These are phyloP conservation scores for Omphalea diandra DNA, from an alignment of 441 rosid species.

Conservation along the genomic window DNA sequence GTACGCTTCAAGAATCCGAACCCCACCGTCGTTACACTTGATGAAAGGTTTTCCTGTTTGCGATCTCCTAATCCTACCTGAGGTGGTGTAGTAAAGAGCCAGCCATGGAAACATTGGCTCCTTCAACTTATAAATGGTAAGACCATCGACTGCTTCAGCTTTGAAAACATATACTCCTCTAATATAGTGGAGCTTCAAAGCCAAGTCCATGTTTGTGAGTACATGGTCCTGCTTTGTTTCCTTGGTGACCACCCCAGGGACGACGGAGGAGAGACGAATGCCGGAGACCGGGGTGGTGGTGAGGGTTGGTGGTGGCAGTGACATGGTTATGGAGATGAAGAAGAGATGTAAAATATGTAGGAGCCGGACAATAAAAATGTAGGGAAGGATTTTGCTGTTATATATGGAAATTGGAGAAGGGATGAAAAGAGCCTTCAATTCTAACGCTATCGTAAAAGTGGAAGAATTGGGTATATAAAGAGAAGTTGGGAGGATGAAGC, in stretches of 20 bases:
- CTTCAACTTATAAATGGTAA: slow-evolving; percentile 42
- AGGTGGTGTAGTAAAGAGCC: slow-evolving; percentile 30
- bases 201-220: slow-evolving; percentile 53
- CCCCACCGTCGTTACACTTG: slow-evolving; percentile 76
- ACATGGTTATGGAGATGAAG: not conserved
- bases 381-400: too few relatives aligned
- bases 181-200: slow-evolving; percentile 71
- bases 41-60: slow-evolving; percentile 41
- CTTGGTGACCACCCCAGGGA: slow-evolving; percentile 46
- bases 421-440: too few relatives aligned
- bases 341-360: too few relatives aligned
- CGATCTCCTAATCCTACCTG: slow-evolving; percentile 54
- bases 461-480: too few relatives aligned
- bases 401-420: not conserved
- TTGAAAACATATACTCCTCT: slow-evolving; percentile 57
- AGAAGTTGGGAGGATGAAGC: too few relatives aligned
- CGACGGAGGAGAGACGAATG: slow-evolving; percentile 49
- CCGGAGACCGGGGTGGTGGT: slow-evolving; percentile 28
- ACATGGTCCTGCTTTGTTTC: slow-evolving; percentile 35
- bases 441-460: too few relatives aligned
- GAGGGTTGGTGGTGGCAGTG: not conserved
- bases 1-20: slow-evolving; percentile 51
- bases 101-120: slow-evolving; percentile 41
- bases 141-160: slow-evolving; percentile 28
- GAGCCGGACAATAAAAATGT: too few relatives aligned